Conservation (phyloP, 257 asterid species). For the Rehmannia glutinosa region DNA sequence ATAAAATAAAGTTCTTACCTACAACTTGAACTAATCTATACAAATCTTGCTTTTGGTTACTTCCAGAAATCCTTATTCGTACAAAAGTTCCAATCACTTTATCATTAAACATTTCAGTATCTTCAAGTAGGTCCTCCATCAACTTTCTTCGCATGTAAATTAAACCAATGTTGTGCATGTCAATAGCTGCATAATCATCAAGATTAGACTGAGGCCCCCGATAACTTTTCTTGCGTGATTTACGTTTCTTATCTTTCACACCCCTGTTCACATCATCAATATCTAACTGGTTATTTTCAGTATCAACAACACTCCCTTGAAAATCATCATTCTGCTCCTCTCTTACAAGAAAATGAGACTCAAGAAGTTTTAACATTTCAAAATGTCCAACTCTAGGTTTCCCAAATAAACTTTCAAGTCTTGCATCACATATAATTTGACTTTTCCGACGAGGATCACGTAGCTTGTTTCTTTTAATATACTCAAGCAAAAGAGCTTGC, state of each 20-base stretch:
- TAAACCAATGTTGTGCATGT: slow-evolving; percentile 83
- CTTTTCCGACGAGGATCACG: slow-evolving; percentile 94
- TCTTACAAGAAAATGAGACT: slow-evolving; percentile 76
- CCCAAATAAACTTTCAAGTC: slow-evolving; percentile 82
- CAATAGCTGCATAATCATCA: slow-evolving; percentile 94
- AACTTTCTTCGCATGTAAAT: slow-evolving; percentile 85
- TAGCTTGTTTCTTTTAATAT: slow-evolving; percentile 81
- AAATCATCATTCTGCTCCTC: slow-evolving; percentile 83
- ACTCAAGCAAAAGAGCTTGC: slow-evolving; percentile 90
- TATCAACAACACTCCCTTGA: slow-evolving; percentile 90
- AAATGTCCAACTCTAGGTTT: slow-evolving; percentile 97
- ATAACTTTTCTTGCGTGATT: slow-evolving; percentile 60
- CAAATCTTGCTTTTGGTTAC: slow-evolving; percentile 85
- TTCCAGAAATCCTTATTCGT: slow-evolving; percentile 88
- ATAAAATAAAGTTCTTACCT: slow-evolving; percentile 47
- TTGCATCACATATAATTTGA: slow-evolving; percentile 87
- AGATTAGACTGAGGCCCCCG: slow-evolving; percentile 82
- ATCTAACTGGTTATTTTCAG: slow-evolving; percentile 66
- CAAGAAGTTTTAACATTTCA: slow-evolving; percentile 98
- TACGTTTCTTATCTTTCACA: slow-evolving; percentile 70
- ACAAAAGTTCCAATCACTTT: slow-evolving; percentile 89
- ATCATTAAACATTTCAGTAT: slow-evolving; percentile 59
- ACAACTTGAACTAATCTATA: slow-evolving; percentile 98
- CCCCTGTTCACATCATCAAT: slow-evolving; percentile 55
- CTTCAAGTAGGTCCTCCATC: slow-evolving; percentile 97